Conservation (phyloP, 805 yeast genomes). For the Middelhovenomyces tepae region DNA sequence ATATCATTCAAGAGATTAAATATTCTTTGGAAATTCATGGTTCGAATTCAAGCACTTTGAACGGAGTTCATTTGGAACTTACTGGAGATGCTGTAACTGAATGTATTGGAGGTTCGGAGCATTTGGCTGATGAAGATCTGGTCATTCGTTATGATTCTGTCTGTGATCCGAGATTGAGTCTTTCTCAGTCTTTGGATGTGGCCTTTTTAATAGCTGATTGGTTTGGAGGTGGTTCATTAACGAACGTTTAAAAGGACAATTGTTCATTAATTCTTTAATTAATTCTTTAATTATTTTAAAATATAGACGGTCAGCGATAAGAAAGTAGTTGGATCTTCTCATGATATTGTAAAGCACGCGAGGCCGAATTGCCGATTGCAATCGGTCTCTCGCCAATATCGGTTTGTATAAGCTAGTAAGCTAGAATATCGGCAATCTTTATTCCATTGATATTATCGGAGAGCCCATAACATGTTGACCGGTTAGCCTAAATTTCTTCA, state of each 20-base stretch:
- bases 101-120: constrained; percentile 35
- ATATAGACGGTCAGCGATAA: no score
- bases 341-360: no score
- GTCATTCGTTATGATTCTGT: constrained; percentile 34
- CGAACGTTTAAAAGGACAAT: background rate
- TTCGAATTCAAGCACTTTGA: constrained; percentile 25
- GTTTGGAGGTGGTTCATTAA: constrained; percentile 14
- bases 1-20: constrained; percentile 31
- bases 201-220: constrained; percentile 35
- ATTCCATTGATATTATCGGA: no score
- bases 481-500: no score
- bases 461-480: no score
- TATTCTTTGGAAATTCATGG: constrained; percentile 30
- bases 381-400: no score
- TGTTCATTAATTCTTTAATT: background rate
- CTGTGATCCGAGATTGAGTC: constrained; percentile 35
- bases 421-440: no score
- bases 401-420: no score
- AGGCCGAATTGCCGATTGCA: no score
- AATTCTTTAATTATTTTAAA: background rate
- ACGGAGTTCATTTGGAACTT: constrained; percentile 35
- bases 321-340: no score
- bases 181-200: constrained; percentile 33
- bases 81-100: constrained; percentile 38
- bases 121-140: constrained; percentile 30